phyloP scores from a whole-genome alignment of 2,329 filamentous ascomycete genomes.

The Bipolaris oryzae region DNA sequence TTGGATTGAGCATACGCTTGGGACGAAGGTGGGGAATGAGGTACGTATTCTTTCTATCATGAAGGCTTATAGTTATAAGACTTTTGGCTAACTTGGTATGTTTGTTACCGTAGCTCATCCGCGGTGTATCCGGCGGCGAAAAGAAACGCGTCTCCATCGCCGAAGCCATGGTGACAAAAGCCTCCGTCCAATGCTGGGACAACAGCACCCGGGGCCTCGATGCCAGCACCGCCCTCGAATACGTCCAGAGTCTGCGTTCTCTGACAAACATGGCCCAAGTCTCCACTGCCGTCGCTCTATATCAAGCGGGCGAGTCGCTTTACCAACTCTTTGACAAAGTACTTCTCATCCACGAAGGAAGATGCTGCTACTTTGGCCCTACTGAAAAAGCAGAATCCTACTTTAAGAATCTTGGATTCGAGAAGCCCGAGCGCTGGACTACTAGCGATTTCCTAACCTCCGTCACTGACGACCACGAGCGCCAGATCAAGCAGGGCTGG shows the following conservation, averaged over 20 bases:
- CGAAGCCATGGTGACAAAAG: conserved; percentile 55
- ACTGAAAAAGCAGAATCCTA: conserved; percentile 66
- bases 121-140: conserved; percentile 62
- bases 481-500: conserved; percentile 62
- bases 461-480: conserved; percentile 67
- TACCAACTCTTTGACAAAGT: conserved; percentile 51
- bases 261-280: conserved; percentile 68
- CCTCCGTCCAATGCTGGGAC: conserved; percentile 51
- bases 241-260: conserved; percentile 69
- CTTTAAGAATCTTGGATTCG: conserved; percentile 70
- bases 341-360: conserved; percentile 49
- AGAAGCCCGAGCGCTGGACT: conserved; percentile 69
- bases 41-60: neutral
- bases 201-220: conserved; percentile 77
- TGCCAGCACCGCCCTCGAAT: conserved; percentile 74
- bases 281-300: conserved; percentile 71
- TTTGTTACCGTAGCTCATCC: conserved; percentile 57
- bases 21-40: conserved; percentile 77
- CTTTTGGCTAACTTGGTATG: neutral
- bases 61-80: no score
- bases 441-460: conserved; percentile 75
- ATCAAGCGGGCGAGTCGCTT: conserved; percentile 63
- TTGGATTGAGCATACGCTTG: conserved; percentile 72
- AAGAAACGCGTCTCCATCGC: conserved; percentile 58
- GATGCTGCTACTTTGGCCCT: conserved; percentile 65